Conservation (phyloP, 306 rosid species). For the Rubus parviflorus region DNA sequence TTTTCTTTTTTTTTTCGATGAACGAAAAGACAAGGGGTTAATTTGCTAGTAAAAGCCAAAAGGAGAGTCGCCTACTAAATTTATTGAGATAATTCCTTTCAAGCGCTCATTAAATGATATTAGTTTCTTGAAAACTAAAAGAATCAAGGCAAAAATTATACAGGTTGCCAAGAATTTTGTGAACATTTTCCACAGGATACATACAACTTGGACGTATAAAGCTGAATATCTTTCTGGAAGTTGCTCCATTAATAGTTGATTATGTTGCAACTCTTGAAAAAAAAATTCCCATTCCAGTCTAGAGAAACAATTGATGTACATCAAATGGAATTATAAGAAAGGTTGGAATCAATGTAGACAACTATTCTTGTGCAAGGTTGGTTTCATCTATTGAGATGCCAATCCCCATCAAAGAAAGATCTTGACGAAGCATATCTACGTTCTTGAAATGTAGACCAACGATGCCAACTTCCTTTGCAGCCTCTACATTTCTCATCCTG, state of each 20-base stretch:
- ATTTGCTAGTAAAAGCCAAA: no score
- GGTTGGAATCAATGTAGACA: neutral
- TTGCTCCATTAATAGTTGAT: neutral
- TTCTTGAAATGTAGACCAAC: conserved; percentile 68
- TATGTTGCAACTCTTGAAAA: neutral
- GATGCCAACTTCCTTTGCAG: conserved; percentile 73
- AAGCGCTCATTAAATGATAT: neutral
- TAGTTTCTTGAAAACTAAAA: no score
- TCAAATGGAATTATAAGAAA: neutral
- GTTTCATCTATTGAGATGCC: conserved; percentile 38
- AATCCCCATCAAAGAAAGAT: conserved; percentile 57
- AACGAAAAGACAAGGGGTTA: no score
- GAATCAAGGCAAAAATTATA: neutral
- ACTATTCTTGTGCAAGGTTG: neutral
- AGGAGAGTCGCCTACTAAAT: neutral
- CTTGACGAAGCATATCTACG: conserved; percentile 49
- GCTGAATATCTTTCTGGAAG: neutral
- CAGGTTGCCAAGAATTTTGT: neutral
- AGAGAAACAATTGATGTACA: neutral
- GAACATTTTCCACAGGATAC: neutral
- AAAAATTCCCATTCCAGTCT: neutral
- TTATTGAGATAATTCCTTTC: no score
- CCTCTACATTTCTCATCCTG: conserved; percentile 72
- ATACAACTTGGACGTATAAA: neutral
- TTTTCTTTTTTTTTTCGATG: neutral